Conservation (phyloP, 768 basidiomycete genomes). For the Sarcodon sp. region DNA sequence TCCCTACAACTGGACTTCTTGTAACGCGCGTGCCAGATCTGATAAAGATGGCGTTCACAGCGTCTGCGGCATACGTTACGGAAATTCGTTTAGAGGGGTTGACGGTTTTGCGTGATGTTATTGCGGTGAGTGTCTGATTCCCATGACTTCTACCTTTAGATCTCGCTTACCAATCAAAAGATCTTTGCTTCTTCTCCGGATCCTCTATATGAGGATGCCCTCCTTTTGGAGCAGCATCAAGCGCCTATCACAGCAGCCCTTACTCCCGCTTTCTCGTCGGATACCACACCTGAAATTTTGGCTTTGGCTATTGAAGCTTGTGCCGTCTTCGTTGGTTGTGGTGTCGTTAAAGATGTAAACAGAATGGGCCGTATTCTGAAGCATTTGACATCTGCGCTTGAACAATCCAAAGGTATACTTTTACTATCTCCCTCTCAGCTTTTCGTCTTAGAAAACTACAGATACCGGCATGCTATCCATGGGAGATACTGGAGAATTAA, state of each 20-base stretch:
- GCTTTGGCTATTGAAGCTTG: slow-evolving; percentile 89
- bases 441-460: slow-evolving; percentile 14
- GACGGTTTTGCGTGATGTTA: slow-evolving; percentile 81
- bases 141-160: not conserved
- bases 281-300: slow-evolving; percentile 91
- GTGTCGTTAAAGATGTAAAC: slow-evolving; percentile 79
- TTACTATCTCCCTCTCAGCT: not conserved
- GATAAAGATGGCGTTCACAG: slow-evolving; percentile 96
- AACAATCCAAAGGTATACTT: slow-evolving; percentile 72
- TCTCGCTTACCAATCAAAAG: slow-evolving; percentile 24
- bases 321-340: slow-evolving; percentile 90
- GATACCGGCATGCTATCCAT: slow-evolving; percentile 76
- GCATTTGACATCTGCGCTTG: slow-evolving; percentile 74
- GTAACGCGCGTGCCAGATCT: slow-evolving; percentile 83
- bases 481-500: slow-evolving; percentile 77
- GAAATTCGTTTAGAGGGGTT: slow-evolving; percentile 90
- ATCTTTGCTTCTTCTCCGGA: slow-evolving; percentile 81
- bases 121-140: slow-evolving; percentile 48
- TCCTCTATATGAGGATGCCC: slow-evolving; percentile 82
- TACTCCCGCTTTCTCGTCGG: slow-evolving; percentile 91
- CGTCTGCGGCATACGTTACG: slow-evolving; percentile 91
- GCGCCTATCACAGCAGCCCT: slow-evolving; percentile 96
- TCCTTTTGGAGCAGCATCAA: slow-evolving; percentile 93
- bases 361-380: slow-evolving; percentile 94
- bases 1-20: slow-evolving; percentile 50